A percentile compares a stretch with the other conserved stretches of the same genome.
Evolutionary conservation across 164 flowering plant genomes (phyloP).

Genomic region (Dillenia turbinata): DNA sequence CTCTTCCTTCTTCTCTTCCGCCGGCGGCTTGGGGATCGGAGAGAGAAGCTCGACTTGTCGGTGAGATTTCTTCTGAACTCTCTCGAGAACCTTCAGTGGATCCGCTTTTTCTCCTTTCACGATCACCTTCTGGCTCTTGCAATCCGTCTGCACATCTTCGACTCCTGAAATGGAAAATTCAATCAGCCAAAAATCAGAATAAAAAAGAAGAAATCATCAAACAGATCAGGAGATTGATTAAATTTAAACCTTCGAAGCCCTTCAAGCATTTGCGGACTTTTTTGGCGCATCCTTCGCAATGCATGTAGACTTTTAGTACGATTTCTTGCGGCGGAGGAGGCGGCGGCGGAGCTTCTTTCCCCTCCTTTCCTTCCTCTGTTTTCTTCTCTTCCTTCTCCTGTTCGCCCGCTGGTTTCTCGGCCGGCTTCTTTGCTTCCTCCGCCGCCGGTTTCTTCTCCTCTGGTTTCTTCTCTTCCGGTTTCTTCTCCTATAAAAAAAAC

Average conservation of each 20-base stretch:
- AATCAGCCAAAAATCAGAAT: neutral
- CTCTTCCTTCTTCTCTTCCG: constrained; percentile 40
- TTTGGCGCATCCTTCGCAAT: constrained; percentile 88
- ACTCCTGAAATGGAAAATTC: constrained; percentile 41
- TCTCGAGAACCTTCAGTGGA: constrained; percentile 62
- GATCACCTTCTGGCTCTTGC: constrained; percentile 50
- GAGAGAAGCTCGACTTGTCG: constrained; percentile 65
- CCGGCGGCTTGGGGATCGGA: constrained; percentile 62
- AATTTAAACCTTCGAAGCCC: constrained; percentile 55
- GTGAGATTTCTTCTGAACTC: constrained; percentile 65
- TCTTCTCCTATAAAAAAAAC: constrained; percentile 5
- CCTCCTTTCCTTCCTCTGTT: constrained; percentile 21
- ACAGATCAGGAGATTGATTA: neutral
- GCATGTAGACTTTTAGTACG: constrained; percentile 74
- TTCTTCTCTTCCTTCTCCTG: constrained; percentile 28
- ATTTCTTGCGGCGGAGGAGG: constrained; percentile 59
- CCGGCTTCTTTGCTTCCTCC: constrained; percentile 12
- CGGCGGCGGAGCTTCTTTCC: constrained; percentile 21
- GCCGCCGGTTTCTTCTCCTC: constrained; percentile 14
- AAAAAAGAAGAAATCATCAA: constrained; percentile 1
- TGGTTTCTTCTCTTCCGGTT: constrained; percentile 12
- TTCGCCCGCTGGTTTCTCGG: constrained; percentile 13
- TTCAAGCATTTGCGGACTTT: constrained; percentile 61
- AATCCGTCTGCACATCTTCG: constrained; percentile 67
- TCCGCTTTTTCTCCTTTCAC: constrained; percentile 83